phyloP scores from a whole-genome alignment of 495 filamentous ascomycete genomes.

The Xylaria cubensis region DNA sequence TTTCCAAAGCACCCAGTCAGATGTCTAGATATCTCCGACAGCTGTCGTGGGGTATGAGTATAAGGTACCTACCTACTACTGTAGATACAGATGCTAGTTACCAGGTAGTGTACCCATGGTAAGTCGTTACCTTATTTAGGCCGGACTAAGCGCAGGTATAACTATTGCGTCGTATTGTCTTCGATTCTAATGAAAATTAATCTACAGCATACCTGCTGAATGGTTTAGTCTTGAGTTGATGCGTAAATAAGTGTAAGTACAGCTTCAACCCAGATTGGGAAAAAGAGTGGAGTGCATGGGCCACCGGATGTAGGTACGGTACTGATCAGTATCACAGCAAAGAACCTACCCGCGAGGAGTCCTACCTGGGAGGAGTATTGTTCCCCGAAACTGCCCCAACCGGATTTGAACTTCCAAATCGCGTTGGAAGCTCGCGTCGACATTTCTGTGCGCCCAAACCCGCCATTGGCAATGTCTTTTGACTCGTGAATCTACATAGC shows the following conservation, averaged over 20 bases:
- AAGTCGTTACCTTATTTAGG: not conserved
- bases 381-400: not conserved
- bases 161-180: not conserved
- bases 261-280: not conserved
- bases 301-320: not conserved
- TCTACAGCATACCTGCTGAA: too few relatives aligned
- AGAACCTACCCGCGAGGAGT: constrained; percentile 10
- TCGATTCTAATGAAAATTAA: too few relatives aligned
- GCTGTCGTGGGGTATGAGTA: not conserved
- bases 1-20: not conserved
- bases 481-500: not conserved
- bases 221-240: too few relatives aligned
- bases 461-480: constrained; percentile 7
- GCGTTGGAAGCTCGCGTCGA: constrained; percentile 3
- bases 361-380: constrained; percentile 2
- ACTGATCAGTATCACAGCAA: too few relatives aligned
- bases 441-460: not conserved
- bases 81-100: too few relatives aligned
- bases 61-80: not conserved
- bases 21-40: not conserved
- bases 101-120: too few relatives aligned
- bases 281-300: not conserved
- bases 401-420: not conserved
- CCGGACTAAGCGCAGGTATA: not conserved
- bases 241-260: too few relatives aligned